phyloP scores from a whole-genome alignment of 805 yeast genomes.

The Pichia paraexigua region DNA sequence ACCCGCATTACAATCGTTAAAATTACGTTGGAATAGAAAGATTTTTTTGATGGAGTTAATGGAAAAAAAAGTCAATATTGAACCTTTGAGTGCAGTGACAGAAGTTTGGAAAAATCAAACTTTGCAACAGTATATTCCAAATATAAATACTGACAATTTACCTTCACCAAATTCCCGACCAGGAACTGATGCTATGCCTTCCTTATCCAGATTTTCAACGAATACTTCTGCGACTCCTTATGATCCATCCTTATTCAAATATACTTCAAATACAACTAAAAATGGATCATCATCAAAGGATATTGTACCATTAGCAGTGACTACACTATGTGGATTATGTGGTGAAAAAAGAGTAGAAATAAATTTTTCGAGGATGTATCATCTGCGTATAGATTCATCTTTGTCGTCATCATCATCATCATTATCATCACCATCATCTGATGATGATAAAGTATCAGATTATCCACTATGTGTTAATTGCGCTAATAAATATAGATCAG shows the following conservation, averaged over 20 bases:
- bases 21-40: slow-evolving; percentile 38
- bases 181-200: slow-evolving; percentile 1
- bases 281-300: slow-evolving; percentile 21
- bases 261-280: background rate
- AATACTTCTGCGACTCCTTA: slow-evolving; percentile 7
- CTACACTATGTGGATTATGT: slow-evolving; percentile 74
- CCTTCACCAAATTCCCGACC: slow-evolving; percentile 12
- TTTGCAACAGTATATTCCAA: slow-evolving; percentile 7
- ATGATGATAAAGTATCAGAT: slow-evolving; percentile 29
- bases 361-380: slow-evolving; percentile 70
- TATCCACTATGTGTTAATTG: slow-evolving; percentile 81
- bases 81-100: slow-evolving; percentile 80
- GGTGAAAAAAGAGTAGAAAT: slow-evolving; percentile 68
- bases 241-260: slow-evolving; percentile 9
- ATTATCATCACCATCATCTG: too few relatives aligned
- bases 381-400: slow-evolving; percentile 27
- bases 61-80: slow-evolving; percentile 75
- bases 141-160: background rate
- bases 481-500: slow-evolving; percentile 66
- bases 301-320: slow-evolving; percentile 65
- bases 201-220: slow-evolving; percentile 10
- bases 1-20: slow-evolving; percentile 44
- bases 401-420: background rate
- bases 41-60: slow-evolving; percentile 57
- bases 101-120: slow-evolving; percentile 49